Base-by-base conservation (phyloP, 371 early-diverging fungal species). In the Batkoa obscura region DNA sequence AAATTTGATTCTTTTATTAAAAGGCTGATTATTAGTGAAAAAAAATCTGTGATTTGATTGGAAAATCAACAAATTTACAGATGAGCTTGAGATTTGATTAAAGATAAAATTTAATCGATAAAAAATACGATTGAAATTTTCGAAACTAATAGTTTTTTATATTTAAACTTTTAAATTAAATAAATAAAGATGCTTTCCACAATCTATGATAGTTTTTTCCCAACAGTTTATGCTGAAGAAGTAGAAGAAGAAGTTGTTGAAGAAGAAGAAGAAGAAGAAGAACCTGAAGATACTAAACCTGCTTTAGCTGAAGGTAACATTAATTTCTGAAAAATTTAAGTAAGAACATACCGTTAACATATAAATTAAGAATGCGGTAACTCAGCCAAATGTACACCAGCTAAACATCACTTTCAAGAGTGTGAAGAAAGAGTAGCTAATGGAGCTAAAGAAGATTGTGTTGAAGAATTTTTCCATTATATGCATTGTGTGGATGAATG, bases 361-460 rank as follows among this genome's bases (percentile, higher is more conserved):
- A 31, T 43, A 13, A 12, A 43, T 62, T 32, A 58, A 70, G 70
- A 59, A 31, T 70, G 70, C 59, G 62, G 58, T 9, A 65, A 70
- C 55, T 31, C 66, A 9, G 35, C 65, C 46, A 57, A 62, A n/a
- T 70, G 70, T 58, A 54, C 55, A 42, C 62, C 62, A 50, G 57
- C 63, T 59, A 68, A 68, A 65, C 65, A 68, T 58, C 70, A 70
- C 55, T 59, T 68, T 30, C 68, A 70, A 17, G 68, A 66, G 61
- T 70, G 70, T 62, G 57, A 70, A 36, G 59, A 60, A 57, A 64
- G 70, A 48, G 70, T 70, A 37, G 64, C 59, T 47, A 60, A 64
- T 2, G 68, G 69, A 15, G 62, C 69, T 31, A 62, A 64, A 35
- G 69, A 69, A 60, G 63, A 60, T 63, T 68, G 64, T 59, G 62